Percentiles rank a stretch among this genome's conserved stretches.
These are phyloP conservation scores for Wickerhamiella azymoides DNA, from an alignment of 805 yeast genomes.

Conservation along the genomic window DNA sequence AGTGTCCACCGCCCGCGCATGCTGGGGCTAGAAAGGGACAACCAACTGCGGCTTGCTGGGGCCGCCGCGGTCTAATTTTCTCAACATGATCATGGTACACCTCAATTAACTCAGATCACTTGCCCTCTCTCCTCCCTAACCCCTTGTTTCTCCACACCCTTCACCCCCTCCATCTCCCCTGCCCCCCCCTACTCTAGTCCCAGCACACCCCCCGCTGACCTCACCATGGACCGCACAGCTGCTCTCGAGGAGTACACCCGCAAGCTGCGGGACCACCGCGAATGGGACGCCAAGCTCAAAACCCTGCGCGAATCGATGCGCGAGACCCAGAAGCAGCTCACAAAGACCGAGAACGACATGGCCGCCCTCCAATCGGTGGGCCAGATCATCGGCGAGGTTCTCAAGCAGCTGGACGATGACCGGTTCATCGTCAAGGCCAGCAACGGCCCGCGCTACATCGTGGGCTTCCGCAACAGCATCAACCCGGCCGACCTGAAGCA, in stretches of 20 bases:
- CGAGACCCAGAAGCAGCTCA: conserved; percentile 69
- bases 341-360: conserved; percentile 91
- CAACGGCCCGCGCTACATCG: conserved; percentile 94
- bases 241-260: conserved; percentile 70
- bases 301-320: conserved; percentile 71
- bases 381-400: conserved; percentile 91
- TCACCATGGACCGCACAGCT: conserved; percentile 39
- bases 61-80: no score
- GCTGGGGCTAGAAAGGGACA: no score
- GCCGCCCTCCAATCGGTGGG: conserved; percentile 96
- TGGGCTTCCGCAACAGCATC: conserved; percentile 90
- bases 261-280: conserved; percentile 81
- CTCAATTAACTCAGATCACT: no score
- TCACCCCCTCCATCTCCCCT: not conserved
- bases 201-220: no score
- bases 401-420: conserved; percentile 89
- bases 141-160: not conserved
- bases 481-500: conserved; percentile 70
- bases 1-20: no score
- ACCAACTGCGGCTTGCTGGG: no score
- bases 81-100: no score
- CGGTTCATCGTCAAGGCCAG: conserved; percentile 90
- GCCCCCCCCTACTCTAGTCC: not conserved
- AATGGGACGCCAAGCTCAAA: conserved; percentile 84
- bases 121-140: no score